phyloP scores from a whole-genome alignment of 2,329 filamentous ascomycete species.

The Scytalidium sp. region DNA sequence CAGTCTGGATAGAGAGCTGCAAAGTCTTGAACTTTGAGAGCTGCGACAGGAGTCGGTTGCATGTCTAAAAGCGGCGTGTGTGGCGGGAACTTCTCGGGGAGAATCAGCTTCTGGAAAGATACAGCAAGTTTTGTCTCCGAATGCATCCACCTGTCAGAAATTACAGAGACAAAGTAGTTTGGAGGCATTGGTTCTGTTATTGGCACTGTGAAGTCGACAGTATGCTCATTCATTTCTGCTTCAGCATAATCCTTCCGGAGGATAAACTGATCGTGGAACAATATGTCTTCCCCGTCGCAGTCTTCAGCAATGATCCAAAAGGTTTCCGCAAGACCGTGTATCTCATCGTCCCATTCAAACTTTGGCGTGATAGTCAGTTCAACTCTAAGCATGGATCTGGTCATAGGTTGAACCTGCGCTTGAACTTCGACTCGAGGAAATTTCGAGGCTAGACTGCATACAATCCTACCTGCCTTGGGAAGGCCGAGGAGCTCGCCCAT shows the following conservation, averaged over 20 bases:
- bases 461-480: slow-evolving; percentile 80
- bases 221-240: slow-evolving; percentile 84
- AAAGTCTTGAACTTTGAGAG: slow-evolving; percentile 83
- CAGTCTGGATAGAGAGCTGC: slow-evolving; percentile 78
- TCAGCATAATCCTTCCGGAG: slow-evolving; percentile 85
- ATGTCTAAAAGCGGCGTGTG: slow-evolving; percentile 91
- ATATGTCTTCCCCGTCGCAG: slow-evolving; percentile 91
- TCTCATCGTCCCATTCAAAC: slow-evolving; percentile 88
- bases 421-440: slow-evolving; percentile 92
- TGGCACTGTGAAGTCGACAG: slow-evolving; percentile 93
- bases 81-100: slow-evolving; percentile 93
- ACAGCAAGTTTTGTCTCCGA: slow-evolving; percentile 91
- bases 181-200: slow-evolving; percentile 98
- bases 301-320: slow-evolving; percentile 99
- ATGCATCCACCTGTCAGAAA: slow-evolving; percentile 98
- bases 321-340: slow-evolving; percentile 85
- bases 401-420: slow-evolving; percentile 92
- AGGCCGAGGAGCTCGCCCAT: slow-evolving; percentile 94
- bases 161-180: slow-evolving; percentile 94
- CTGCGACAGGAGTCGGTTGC: slow-evolving; percentile 84
- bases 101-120: slow-evolving; percentile 89
- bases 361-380: slow-evolving; percentile 90
- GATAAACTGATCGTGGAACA: slow-evolving; percentile 93
- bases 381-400: slow-evolving; percentile 85
- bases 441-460: slow-evolving; percentile 84